Conservation (phyloP, 345 rosid genomes). For the Xanthoceras sorbifolium region DNA sequence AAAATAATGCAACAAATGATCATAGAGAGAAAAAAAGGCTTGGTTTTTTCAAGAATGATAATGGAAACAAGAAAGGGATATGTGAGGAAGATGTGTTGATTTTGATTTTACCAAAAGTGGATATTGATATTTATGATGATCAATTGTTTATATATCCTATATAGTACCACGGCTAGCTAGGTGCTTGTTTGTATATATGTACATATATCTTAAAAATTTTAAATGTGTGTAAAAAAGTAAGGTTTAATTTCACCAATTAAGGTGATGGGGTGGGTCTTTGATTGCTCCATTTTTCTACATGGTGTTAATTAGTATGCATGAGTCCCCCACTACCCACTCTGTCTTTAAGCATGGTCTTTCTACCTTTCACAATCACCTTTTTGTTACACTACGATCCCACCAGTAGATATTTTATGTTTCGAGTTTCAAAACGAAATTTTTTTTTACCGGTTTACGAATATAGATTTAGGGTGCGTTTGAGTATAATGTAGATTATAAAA, state of each 20-base stretch:
- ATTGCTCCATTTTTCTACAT: conserved; percentile 33
- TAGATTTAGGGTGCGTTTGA: no score
- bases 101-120: neutral
- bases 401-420: no score
- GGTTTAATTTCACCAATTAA: conserved; percentile 22
- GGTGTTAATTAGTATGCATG: conserved; percentile 12
- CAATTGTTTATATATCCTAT: neutral
- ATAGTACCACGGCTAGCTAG: neutral
- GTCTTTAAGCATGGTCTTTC: neutral
- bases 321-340: conserved; percentile 21
- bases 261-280: conserved; percentile 27
- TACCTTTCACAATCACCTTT: neutral
- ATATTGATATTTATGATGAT: conserved; percentile 18
- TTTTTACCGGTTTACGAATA: no score
- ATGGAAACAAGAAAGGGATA: neutral
- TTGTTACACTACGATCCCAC: no score
- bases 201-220: neutral
- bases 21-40: neutral
- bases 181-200: neutral
- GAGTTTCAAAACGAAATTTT: no score
- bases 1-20: conserved; percentile 7
- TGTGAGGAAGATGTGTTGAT: neutral
- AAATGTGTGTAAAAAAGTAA: neutral
- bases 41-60: neutral
- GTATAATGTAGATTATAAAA: no score